A percentile compares a stretch with the other conserved stretches of the same genome.
Evolutionary conservation across 345 rosid species (phyloP).

Genomic region (Murraya koenigii): DNA sequence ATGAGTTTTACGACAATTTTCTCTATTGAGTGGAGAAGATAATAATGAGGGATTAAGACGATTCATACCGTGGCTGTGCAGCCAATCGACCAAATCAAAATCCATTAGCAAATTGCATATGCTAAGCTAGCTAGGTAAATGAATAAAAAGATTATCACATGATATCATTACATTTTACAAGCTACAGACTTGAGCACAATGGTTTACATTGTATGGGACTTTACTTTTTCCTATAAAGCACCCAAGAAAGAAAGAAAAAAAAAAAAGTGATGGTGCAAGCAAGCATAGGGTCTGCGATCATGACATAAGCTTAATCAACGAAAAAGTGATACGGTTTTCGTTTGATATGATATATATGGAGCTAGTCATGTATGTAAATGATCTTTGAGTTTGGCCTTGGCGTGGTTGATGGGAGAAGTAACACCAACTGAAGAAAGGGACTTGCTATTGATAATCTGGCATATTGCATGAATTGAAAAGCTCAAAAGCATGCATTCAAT

Average conservation of each 20-base stretch:
- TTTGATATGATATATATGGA: background rate
- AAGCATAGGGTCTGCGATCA: background rate
- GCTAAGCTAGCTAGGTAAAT: background rate
- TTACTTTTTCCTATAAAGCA: background rate
- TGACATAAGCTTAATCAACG: background rate
- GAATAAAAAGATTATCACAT: background rate
- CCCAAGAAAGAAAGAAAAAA: background rate
- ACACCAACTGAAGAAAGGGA: background rate
- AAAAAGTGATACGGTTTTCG: background rate
- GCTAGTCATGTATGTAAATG: too few relatives aligned
- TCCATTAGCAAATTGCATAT: background rate
- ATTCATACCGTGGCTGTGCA: background rate
- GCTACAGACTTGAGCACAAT: background rate
- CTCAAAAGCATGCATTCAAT: background rate
- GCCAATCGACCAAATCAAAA: background rate
- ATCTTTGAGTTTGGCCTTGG: background rate
- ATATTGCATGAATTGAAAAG: background rate
- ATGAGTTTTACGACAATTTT: too few relatives aligned
- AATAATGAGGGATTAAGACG: too few relatives aligned
- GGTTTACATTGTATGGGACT: background rate
- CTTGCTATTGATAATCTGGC: too few relatives aligned
- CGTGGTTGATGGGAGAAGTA: conserved; percentile 11
- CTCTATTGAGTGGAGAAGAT: too few relatives aligned
- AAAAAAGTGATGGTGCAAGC: background rate
- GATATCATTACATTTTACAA: too few relatives aligned